phyloP scores from a whole-genome alignment of 306 rosid species.

The Pueraria montana region DNA sequence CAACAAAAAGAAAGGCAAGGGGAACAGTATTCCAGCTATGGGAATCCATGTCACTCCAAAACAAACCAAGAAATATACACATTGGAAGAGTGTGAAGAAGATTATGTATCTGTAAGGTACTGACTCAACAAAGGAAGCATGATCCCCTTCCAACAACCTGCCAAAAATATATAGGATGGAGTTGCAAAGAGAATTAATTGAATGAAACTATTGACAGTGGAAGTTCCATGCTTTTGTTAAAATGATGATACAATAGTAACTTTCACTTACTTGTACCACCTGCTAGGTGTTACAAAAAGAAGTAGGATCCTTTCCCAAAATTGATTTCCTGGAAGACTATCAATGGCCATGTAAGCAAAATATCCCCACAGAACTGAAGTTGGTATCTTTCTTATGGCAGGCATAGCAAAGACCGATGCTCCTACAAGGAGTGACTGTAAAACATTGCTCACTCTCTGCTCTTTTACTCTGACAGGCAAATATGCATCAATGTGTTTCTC shows the following conservation, averaged over 20 bases:
- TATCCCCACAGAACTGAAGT: constrained; percentile 95
- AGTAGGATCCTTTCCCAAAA: constrained; percentile 86
- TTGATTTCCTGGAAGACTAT: constrained; percentile 95
- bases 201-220: not conserved
- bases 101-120: constrained; percentile 71
- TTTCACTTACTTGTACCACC: constrained; percentile 77
- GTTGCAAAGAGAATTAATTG: constrained; percentile 17
- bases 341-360: constrained; percentile 92
- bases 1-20: constrained; percentile 80
- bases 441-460: constrained; percentile 92
- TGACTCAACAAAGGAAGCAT: constrained; percentile 83
- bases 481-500: constrained; percentile 79
- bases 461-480: constrained; percentile 87
- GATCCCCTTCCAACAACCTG: constrained; percentile 72
- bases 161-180: not conserved
- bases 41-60: constrained; percentile 82
- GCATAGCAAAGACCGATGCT: constrained; percentile 79
- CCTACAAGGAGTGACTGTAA: constrained; percentile 83
- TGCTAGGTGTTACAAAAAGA: constrained; percentile 71
- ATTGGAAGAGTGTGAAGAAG: constrained; percentile 75
- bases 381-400: constrained; percentile 77
- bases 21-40: constrained; percentile 86
- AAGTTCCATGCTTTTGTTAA: constrained; percentile 20
- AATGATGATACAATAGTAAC: constrained; percentile 23
- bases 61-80: constrained; percentile 73